Base-by-base conservation (phyloP, 2,329 filamentous ascomycete genomes). In the Fusarium transvaalense region DNA sequence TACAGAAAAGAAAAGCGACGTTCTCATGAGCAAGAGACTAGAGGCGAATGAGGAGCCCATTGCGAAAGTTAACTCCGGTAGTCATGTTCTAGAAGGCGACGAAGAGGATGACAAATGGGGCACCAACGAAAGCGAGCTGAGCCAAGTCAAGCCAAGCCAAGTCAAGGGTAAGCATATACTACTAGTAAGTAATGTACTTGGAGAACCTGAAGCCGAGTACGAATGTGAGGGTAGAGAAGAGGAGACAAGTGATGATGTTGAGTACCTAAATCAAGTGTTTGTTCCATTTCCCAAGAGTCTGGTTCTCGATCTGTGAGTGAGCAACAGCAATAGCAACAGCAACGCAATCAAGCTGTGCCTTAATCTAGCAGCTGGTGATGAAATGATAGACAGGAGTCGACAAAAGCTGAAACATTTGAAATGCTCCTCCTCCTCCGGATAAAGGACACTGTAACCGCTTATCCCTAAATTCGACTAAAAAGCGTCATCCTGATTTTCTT, bases 381-480 rank as follows among this genome's bases (percentile, higher is more conserved):
- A 66, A 66, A 71, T 63, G 61, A 71, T 71, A 46, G 68, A 63
- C 68, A 71, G 68, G 64, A 70, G 67, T 50, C 19, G 42, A 27
- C n/a, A 39, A 41, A 57, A 53, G 34, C 43, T 74, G 71, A 74
- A 74, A 72, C 71, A 39, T 55, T 61, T 52, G 47, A 73, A 48
- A 17, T 53, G n/a, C 19, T 46, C 14, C 12, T 38, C 14, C 12
- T 38, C 29, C 32, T 55, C 65, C 52, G 66, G 66, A 34, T 51
- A 55, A 58, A 55, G 32, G 23, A 55, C 48, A 56, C 47, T 50
- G 34, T 23, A 43, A 21, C 45, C 25, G 37, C 27, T 47, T 46
- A 65, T 59, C 43, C 59, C 59, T 63, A 48, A 21, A 53, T 42
- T 32, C 27, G 23, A 31, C 14, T 9, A 46, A 17, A 51, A 38